Evolutionary conservation across 225 moss, liverwort and hornwort genomes (phyloP).

Genomic region (Pseudoscleropodium purum): DNA sequence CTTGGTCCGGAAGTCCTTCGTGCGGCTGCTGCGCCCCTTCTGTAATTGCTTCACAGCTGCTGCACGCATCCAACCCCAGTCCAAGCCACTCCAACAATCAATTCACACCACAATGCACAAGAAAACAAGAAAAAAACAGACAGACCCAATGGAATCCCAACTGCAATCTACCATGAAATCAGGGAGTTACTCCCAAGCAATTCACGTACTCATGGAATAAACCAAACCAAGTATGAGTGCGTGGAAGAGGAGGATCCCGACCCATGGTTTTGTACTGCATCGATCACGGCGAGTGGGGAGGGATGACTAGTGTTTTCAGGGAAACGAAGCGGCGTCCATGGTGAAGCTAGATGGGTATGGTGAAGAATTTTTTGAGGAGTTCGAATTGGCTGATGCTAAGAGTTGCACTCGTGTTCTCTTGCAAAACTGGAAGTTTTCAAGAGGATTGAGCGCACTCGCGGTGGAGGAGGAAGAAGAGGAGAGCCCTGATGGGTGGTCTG

Average conservation of each 20-base stretch:
- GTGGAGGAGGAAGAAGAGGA: not conserved
- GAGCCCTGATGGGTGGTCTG: not conserved
- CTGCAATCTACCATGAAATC: not conserved
- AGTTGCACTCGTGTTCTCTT: not conserved
- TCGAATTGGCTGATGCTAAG: not conserved
- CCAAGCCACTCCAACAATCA: not conserved
- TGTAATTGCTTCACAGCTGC: conserved; percentile 40
- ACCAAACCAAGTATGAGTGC: not conserved
- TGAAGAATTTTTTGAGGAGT: not conserved
- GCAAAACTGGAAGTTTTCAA: not conserved
- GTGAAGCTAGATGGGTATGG: not conserved
- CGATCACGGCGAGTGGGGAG: not conserved
- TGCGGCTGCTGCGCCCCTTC: conserved; percentile 22
- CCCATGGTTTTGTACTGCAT: conserved; percentile 28
- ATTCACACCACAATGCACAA: not conserved
- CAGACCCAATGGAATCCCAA: not conserved
- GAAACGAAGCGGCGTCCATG: conserved; percentile 9
- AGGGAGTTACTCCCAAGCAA: not conserved
- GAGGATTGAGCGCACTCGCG: not conserved
- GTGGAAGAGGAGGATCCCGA: not conserved
- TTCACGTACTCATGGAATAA: not conserved
- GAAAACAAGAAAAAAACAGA: not conserved
- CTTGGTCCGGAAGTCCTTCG: conserved; percentile 44
- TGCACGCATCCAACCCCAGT: not conserved
- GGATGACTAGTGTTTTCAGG: not conserved